phyloP scores from a whole-genome alignment of 352 stramenopile genomes.

The Globisporangium cystogenes region DNA sequence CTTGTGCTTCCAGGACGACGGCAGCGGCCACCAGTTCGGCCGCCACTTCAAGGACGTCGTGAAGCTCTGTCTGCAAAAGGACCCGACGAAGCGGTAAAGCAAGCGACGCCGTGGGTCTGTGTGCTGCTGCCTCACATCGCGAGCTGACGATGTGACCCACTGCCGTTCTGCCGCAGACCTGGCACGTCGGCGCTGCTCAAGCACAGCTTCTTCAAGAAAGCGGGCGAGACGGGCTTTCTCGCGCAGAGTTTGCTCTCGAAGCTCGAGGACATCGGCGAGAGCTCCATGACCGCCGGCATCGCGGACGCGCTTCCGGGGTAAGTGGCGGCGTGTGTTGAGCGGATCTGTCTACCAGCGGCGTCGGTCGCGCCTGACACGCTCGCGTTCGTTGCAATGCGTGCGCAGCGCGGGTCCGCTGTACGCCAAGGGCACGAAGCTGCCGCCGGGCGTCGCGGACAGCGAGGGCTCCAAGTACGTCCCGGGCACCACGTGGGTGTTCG shows the following conservation, averaged over 20 bases:
- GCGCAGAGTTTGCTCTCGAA: constrained; percentile 61
- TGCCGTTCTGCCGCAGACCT: constrained; percentile 31
- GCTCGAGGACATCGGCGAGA: constrained; percentile 87
- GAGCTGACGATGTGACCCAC: neutral
- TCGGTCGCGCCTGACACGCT: neutral
- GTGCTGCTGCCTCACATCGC: neutral
- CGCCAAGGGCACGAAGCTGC: constrained; percentile 72
- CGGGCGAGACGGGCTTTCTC: constrained; percentile 60
- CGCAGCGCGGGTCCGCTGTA: constrained; percentile 76
- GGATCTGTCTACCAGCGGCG: neutral
- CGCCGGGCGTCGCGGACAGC: constrained; percentile 41
- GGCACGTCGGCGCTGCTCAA: constrained; percentile 79
- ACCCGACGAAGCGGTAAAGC: constrained; percentile 73
- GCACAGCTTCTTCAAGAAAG: constrained; percentile 90
- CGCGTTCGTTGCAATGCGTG: neutral
- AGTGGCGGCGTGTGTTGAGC: constrained; percentile 4
- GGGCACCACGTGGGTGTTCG: constrained; percentile 87
- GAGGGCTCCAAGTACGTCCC: constrained; percentile 83
- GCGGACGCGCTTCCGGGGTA: constrained; percentile 78
- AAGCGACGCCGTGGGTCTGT: neutral
- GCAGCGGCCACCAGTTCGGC: constrained; percentile 74
- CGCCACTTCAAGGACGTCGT: constrained; percentile 88
- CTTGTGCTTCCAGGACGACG: constrained; percentile 55
- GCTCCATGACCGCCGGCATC: constrained; percentile 80
- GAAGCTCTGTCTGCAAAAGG: constrained; percentile 86